Evolutionary conservation across 768 basidiomycete species (phyloP).

Genomic region (Gloeostereum incarnatum): DNA sequence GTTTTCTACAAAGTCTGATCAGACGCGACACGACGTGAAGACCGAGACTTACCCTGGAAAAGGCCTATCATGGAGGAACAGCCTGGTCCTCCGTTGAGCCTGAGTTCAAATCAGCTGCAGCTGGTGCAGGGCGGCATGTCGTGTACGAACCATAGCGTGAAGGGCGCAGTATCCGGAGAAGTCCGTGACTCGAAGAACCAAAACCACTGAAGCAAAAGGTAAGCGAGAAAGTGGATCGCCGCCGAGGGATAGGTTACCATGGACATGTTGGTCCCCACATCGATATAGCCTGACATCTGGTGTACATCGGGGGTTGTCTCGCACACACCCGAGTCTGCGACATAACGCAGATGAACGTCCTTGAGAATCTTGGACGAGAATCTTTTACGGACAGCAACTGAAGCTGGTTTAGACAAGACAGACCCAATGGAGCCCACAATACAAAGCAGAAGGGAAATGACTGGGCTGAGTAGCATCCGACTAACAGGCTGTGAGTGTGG

Average conservation of each 20-base stretch:
- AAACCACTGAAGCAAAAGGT: slow-evolving; percentile 41
- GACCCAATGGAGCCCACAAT: too few relatives aligned
- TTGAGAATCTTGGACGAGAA: slow-evolving; percentile 9
- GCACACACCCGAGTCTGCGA: slow-evolving; percentile 41
- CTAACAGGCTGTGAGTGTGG: too few relatives aligned
- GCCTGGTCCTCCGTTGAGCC: slow-evolving; percentile 54
- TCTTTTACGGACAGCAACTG: neutral
- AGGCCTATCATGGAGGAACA: slow-evolving; percentile 58
- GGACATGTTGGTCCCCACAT: slow-evolving; percentile 39
- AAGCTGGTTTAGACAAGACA: too few relatives aligned
- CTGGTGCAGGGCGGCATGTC: neutral
- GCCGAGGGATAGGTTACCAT: slow-evolving; percentile 22
- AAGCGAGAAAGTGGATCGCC: neutral
- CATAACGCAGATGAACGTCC: slow-evolving; percentile 13
- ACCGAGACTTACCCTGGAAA: slow-evolving; percentile 39
- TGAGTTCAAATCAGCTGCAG: slow-evolving; percentile 9
- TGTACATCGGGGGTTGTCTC: slow-evolving; percentile 41
- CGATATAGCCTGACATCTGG: slow-evolving; percentile 42
- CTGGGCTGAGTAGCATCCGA: too few relatives aligned
- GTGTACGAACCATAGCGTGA: slow-evolving; percentile 55
- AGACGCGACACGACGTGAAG: neutral
- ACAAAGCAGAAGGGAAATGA: too few relatives aligned
- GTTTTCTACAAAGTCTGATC: slow-evolving; percentile 29
- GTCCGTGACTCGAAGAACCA: slow-evolving; percentile 66
- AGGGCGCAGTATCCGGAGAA: slow-evolving; percentile 50